Base-by-base conservation (phyloP, 352 stramenopile genomes). In the Globisporangium emineosum region DNA sequence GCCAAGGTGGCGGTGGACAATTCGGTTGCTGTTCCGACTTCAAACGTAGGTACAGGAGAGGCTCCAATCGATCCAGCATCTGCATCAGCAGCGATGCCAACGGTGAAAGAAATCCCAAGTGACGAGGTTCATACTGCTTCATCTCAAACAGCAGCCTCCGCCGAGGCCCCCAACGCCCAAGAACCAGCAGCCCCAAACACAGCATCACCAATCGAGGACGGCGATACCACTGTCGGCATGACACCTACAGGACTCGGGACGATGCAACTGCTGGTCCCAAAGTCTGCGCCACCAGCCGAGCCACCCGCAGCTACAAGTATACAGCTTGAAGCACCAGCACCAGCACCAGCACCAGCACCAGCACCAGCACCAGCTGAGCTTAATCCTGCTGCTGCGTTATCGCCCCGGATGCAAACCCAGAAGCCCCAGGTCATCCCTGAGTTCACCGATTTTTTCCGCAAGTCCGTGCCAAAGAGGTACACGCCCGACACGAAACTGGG, bases 361-460 rank as follows among this genome's bases (percentile, higher is more conserved):
- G 17, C 5, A 27, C 27, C 50, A n/a, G 27, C 15, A 17, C 19
- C 51, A 42, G n/a, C 19, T 5, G 8, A 15, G 2, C 5, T n/a
- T 27, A 23, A 13, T 27, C 9, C n/a, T 50, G 42, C 17, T 23
- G 19, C 19, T 29, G 51, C 29, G 17, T 10, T 33, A 13, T 57
- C 51, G 15, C 29, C 29, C 37, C 51, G 19, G 12, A 27, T 27
- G 42, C 12, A n/a, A 5, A 27, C n/a, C 7, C 19, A 27, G 6
- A 40, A 40, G 5, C 9, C 27, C 6, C 40, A 23, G 10, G 58
- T 88, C 6, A 61, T 93, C 10, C 81, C 86, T 2, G 82, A 93
- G 66, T 93, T 80, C 65, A 93, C 83, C 3, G 81, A 88, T 42
- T 63, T 75, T 17, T 93, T 91, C 56, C 78, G 79, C 54, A 91